These are phyloP conservation scores for Phyllosticta citriasiana DNA, from an alignment of 2,329 filamentous ascomycete genomes.

Conservation along the genomic window DNA sequence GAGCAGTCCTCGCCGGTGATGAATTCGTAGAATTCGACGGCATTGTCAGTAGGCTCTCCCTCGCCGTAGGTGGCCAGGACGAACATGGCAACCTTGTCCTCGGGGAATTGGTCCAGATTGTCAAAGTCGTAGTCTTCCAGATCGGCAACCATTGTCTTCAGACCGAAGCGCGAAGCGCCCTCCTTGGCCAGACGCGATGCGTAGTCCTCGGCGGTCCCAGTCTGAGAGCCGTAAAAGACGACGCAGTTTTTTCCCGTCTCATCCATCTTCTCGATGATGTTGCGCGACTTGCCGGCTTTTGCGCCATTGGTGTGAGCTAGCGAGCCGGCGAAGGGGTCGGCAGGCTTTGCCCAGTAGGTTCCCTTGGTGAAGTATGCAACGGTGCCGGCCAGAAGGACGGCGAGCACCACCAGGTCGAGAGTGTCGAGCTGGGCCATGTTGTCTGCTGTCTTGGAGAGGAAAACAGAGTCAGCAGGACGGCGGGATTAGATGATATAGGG, in stretches of 20 bases:
- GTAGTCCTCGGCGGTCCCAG: conserved; percentile 96
- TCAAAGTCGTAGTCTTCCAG: conserved; percentile 97
- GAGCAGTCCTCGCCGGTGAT: conserved; percentile 68
- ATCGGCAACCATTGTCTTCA: conserved; percentile 97
- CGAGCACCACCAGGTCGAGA: conserved; percentile 86
- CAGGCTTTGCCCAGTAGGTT: conserved; percentile 78
- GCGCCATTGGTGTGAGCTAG: conserved; percentile 56
- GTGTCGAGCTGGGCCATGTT: conserved; percentile 94
- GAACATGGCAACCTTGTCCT: conserved; percentile 89
- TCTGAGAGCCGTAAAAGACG: conserved; percentile 97
- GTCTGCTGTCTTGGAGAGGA: conserved; percentile 35
- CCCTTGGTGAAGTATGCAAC: conserved; percentile 97
- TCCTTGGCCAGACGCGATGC: conserved; percentile 94
- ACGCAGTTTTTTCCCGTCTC: conserved; percentile 95
- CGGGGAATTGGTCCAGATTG: conserved; percentile 77
- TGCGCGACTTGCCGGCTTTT: conserved; percentile 76
- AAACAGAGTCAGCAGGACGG: no score
- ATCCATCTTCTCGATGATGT: conserved; percentile 93
- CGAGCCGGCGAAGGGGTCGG: conserved; percentile 77
- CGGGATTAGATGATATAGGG: conserved; percentile 1
- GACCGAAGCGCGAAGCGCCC: conserved; percentile 86
- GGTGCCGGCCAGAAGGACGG: conserved; percentile 73
- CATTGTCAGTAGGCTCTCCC: conserved; percentile 96
- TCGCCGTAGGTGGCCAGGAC: conserved; percentile 96
- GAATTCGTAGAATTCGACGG: conserved; percentile 98